Evolutionary conservation across 306 rosid species (phyloP).

Genomic region (Arachis hypogaea): DNA sequence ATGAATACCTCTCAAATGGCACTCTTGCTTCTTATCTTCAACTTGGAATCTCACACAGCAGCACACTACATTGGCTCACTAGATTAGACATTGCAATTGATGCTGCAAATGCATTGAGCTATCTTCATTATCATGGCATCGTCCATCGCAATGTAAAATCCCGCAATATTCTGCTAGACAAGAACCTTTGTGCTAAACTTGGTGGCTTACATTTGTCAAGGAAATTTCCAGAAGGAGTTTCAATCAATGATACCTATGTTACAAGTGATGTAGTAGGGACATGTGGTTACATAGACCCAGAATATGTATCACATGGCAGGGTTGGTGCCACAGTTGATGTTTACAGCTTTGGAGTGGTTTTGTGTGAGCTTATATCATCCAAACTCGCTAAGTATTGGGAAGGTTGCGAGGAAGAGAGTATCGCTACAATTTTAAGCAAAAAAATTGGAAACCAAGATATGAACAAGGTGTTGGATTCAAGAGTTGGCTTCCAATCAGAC

Average conservation of each 20-base stretch:
- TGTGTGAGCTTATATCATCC: conserved; percentile 34
- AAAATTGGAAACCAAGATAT: conserved; percentile 13
- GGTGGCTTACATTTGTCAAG: not conserved
- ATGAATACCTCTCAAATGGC: conserved; percentile 31
- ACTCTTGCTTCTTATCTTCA: conserved; percentile 33
- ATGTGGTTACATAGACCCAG: conserved; percentile 36
- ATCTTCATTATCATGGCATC: conserved; percentile 37
- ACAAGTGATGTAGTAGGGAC: conserved; percentile 26
- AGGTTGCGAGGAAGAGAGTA: not conserved
- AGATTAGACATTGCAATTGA: conserved; percentile 40
- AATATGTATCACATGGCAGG: conserved; percentile 2
- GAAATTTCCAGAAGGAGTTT: conserved; percentile 29
- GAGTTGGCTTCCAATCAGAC: conserved; percentile 30
- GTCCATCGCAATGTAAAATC: conserved; percentile 29
- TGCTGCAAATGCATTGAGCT: conserved; percentile 30
- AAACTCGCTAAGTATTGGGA: not conserved
- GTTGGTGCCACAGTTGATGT: conserved; percentile 28
- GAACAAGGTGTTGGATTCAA: conserved; percentile 20
- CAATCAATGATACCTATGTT: not conserved
- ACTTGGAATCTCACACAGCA: not conserved
- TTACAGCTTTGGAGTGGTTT: conserved; percentile 41
- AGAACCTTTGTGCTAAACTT: conserved; percentile 31
- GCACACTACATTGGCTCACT: conserved; percentile 6
- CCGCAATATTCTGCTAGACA: conserved; percentile 34
- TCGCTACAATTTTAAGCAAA: not conserved